Evolutionary conservation across 2,329 filamentous ascomycete species (phyloP), one percentile per base, ranked within the genome.

Genomic region (Pseudocercospora cruenta): DNA sequence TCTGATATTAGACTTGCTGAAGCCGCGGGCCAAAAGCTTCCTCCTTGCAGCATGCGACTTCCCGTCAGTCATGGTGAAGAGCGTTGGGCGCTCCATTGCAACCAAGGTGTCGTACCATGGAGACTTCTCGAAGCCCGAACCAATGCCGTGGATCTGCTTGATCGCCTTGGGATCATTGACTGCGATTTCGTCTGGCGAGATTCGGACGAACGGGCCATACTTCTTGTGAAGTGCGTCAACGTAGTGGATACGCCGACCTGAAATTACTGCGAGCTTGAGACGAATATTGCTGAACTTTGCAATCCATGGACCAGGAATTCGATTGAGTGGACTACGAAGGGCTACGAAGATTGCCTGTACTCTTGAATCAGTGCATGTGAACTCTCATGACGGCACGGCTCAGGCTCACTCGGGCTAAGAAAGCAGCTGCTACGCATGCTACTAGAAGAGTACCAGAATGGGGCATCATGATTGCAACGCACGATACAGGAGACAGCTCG

Each of bases 51-150:
- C 75, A 66, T 82, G 79, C n/a, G 70, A 67, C 33, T 75, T 74
- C 0, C 73, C 72, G 51, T 80, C 76, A 1, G 70, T 72, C 77
- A 81, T 79, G 12, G 76, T 74, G 63, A 82, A 82, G 9, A 81
- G 69, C 7, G 72, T 75, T 3, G 67, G 69, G 6, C 75, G 74
- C 2, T 62, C 62, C 10, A 70, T 65, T 9, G 24, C 51, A 16
- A 62, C 66, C 14, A 75, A 47, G 1, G 71, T 60, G 3, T 68
- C 45, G 62, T 78, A 78, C 73, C 73, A 77, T 5, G 65, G 24
- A 2, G 63, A 66, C 62, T 78, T 78, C 26, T 58, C 58, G 62
- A 77, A 77, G 1, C 69, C 70, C 14, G 65, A 63, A 14, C 62
- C 66, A 36, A 77, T 71, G 58, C 64, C 66, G 65, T 78, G 73